Base-by-base conservation (phyloP, 1,284 basidiomycete species). In the Singerocomus rubriflavus region DNA sequence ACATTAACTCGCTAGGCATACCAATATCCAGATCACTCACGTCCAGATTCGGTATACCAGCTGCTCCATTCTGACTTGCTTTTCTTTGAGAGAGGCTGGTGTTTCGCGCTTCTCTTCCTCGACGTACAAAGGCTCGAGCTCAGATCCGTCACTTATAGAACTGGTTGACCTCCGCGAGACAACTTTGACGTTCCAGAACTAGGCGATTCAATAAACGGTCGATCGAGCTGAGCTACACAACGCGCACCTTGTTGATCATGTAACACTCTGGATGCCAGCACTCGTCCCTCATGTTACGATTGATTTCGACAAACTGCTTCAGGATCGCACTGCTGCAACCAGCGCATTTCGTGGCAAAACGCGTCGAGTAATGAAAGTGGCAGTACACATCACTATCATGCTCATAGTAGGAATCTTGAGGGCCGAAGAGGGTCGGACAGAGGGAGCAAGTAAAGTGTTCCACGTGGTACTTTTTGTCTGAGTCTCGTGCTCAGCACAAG, bases 221-320 rank as follows among this genome's bases (percentile, higher is more conserved):
- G 50, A 57, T 42, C 21, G 21, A 37, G 34, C 5, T 14, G 12
- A 46, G 35, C 39, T 40, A 34, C n/a, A 31, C 6, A 47, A 30
- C 13, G 61, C 76, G 50, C 53, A 93, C 92, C 79, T 97, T 98
- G 74, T 98, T 96, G 63, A 99, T 98, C 95, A 99, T 98, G 72
- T 99, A 98, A 71, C 96, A 99, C 72, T 99, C 96, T 44, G 96
- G 96, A 79, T 99, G 96, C 96, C 97, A 99, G 67, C 97, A 98
- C 74, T 99, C 97, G 73, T 99, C 94, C 52, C 86, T 81, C 79
- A 92, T 93, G 73, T 98, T 99, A 56, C 96, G 82, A 66, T 99
- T 99, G 74, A 99, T 98, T 74, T 99, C 96, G 55, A 99, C 96
- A 65, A 98, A 99, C 69, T 99, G 96, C 73, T 99, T 99, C 61